Conservation (phyloP, 768 basidiomycete species). For the Strobilomyces dryophilus region DNA sequence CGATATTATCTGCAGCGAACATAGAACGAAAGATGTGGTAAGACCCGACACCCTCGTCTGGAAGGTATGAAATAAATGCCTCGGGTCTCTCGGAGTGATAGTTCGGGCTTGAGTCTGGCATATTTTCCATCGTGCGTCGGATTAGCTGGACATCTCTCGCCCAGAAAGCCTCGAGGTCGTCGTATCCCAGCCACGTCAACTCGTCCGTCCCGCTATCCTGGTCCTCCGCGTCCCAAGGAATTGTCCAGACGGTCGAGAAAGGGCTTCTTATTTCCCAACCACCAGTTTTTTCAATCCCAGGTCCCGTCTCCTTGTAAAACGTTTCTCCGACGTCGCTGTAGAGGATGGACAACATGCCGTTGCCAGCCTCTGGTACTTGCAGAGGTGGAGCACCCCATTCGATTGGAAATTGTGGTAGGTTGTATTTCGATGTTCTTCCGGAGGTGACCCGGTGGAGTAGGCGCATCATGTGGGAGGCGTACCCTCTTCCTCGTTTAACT, state of each 20-base stretch:
- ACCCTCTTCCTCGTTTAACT: slow-evolving; percentile 48
- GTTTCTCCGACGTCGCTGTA: slow-evolving; percentile 50
- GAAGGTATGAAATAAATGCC: slow-evolving; percentile 37
- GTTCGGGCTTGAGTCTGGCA: slow-evolving; percentile 4
- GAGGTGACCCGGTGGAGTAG: slow-evolving; percentile 56
- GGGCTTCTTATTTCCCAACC: slow-evolving; percentile 45
- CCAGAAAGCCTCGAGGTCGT: slow-evolving; percentile 37
- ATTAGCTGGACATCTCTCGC: slow-evolving; percentile 37
- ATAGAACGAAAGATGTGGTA: slow-evolving; percentile 37
- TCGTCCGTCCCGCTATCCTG: slow-evolving; percentile 1
- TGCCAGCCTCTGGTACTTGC: slow-evolving; percentile 30
- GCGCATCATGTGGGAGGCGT: slow-evolving; percentile 60
- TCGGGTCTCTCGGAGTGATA: slow-evolving; percentile 9
- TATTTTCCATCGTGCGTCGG: slow-evolving; percentile 26
- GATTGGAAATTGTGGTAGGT: slow-evolving; percentile 35
- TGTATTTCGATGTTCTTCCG: slow-evolving; percentile 21
- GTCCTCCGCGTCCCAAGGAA: slow-evolving; percentile 13
- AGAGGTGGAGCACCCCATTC: slow-evolving; percentile 43
- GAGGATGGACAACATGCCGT: slow-evolving; percentile 45
- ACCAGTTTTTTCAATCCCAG: slow-evolving; percentile 20
- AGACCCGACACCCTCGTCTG: slow-evolving; percentile 45
- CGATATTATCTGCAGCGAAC: slow-evolving; percentile 6
- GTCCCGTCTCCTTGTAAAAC: slow-evolving; percentile 44
- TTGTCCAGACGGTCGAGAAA: slow-evolving; percentile 39
- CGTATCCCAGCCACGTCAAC: slow-evolving; percentile 32